phyloP scores from a whole-genome alignment of 768 basidiomycete genomes.

The Boletus patriciae region DNA sequence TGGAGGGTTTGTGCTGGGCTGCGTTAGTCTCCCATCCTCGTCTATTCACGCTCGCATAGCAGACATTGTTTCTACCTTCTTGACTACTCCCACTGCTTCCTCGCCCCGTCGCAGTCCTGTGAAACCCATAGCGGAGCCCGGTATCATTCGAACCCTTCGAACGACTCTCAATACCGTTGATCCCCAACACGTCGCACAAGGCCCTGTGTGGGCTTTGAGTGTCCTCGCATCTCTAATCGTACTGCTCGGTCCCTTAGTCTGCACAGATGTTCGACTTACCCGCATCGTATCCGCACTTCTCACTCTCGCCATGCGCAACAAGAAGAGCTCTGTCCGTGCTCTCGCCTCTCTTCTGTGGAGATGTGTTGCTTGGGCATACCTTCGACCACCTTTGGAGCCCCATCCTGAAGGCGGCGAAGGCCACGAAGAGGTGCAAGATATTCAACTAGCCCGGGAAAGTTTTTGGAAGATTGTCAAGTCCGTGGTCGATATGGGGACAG shows the following conservation, averaged over 20 bases:
- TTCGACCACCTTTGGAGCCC: slow-evolving; percentile 46
- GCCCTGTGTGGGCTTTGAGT: slow-evolving; percentile 75
- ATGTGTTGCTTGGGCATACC: slow-evolving; percentile 61
- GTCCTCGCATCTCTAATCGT: slow-evolving; percentile 66
- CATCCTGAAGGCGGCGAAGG: slow-evolving; percentile 27
- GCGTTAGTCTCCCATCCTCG: slow-evolving; percentile 47
- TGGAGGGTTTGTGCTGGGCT: slow-evolving; percentile 62
- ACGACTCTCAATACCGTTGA: slow-evolving; percentile 57
- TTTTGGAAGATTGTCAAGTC: slow-evolving; percentile 52
- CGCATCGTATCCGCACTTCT: slow-evolving; percentile 52
- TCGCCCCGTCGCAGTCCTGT: slow-evolving; percentile 40
- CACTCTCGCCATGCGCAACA: slow-evolving; percentile 56
- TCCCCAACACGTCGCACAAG: slow-evolving; percentile 63
- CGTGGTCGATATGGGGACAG: slow-evolving; percentile 59
- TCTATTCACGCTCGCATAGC: slow-evolving; percentile 55
- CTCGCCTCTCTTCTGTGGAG: slow-evolving; percentile 68
- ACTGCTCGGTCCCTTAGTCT: slow-evolving; percentile 59
- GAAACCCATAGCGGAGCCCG: slow-evolving; percentile 42
- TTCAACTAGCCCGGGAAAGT: slow-evolving; percentile 31
- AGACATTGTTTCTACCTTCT: slow-evolving; percentile 44
- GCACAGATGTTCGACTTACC: slow-evolving; percentile 43
- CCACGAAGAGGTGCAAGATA: slow-evolving; percentile 24
- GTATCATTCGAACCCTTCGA: slow-evolving; percentile 65
- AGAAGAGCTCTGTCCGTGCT: slow-evolving; percentile 62
- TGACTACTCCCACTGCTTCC: slow-evolving; percentile 42